Evolutionary conservation across 2,329 filamentous ascomycete genomes (phyloP).

Genomic region (Aspergillus sergii): DNA sequence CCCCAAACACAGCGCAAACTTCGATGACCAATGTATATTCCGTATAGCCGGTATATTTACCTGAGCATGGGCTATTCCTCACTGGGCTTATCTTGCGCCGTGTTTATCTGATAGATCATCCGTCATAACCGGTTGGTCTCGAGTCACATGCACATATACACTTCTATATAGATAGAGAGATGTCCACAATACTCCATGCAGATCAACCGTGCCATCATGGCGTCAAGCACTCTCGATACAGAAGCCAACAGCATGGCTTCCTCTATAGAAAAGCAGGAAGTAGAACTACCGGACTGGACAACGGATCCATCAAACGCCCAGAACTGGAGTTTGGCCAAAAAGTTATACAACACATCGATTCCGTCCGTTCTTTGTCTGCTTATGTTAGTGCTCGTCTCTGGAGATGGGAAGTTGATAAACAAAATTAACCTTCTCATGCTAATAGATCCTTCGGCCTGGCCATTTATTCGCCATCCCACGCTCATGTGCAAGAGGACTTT

Average conservation of each 20-base stretch:
- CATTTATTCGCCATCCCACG: slow-evolving; percentile 16
- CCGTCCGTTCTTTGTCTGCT: neutral
- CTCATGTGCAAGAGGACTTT: slow-evolving; percentile 6
- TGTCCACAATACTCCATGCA: neutral
- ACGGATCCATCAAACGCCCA: neutral
- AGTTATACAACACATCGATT: neutral
- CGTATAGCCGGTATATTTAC: neutral
- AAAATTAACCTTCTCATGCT: neutral
- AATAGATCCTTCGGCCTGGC: slow-evolving; percentile 13
- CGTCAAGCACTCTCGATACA: neutral
- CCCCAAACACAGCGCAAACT: too few species aligned
- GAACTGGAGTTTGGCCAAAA: neutral
- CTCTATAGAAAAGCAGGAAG: neutral
- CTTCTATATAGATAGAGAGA: neutral
- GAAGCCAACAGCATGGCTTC: neutral
- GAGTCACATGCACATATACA: neutral
- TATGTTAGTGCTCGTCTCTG: neutral
- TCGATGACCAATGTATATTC: neutral
- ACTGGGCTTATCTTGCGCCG: neutral
- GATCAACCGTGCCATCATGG: neutral
- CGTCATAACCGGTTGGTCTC: neutral
- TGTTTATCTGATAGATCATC: neutral
- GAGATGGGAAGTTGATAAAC: too few species aligned
- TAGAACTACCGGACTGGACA: neutral
- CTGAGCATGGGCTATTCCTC: neutral